Evolutionary conservation across 768 basidiomycete species (phyloP), one percentile per base, ranked within the genome.

Genomic region (Leucocoprinus birnbaumii): DNA sequence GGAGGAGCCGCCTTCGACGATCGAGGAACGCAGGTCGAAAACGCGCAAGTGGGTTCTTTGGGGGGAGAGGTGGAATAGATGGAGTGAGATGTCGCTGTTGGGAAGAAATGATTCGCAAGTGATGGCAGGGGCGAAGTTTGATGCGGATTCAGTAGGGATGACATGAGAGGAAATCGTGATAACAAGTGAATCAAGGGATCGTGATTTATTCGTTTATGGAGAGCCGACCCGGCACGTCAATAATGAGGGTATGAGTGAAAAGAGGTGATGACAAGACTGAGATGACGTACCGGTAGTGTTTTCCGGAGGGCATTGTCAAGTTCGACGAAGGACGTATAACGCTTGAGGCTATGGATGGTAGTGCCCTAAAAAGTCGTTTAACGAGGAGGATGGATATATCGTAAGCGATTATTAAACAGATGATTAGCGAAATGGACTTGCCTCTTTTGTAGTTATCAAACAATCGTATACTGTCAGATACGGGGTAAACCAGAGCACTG

Each of bases 21-120:
- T 89, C 86, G 2, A 89, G 78, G 67, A 90, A 89, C 0, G 78
- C 80, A 0, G 83, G 79, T 10, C 88, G 73, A 62, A 85, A 89
- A 21, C 83, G 80, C 1, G 86, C 77, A 0, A 89, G 71, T 0
- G 87, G 82, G 0, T 80, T 77, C 69, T 89, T 90, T 0, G 88
- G 86, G 0, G 87, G 88, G 3, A 90, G 75, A 2, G 71, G 45
- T 2, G 87, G 87, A 14, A 90, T 67, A 48, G 74, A 74, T 18
- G 72, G 67, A 13, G 73, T 73, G 43, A 77, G 72, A 42, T 75
- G 69, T 8, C 66, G 67, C 80, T 86, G 66, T 2, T 60, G 27
- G 10, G 53, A 50, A 42, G 56, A 38, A 51, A 38, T 31, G 42
- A 53, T 50, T 13, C 35, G 31, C 5, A 11, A 31, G 11, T 31